A percentile compares a stretch with the other conserved stretches of the same genome.
Evolutionary conservation across 768 basidiomycete genomes (phyloP).

Genomic region (Tylopilus cervinicoccineus): DNA sequence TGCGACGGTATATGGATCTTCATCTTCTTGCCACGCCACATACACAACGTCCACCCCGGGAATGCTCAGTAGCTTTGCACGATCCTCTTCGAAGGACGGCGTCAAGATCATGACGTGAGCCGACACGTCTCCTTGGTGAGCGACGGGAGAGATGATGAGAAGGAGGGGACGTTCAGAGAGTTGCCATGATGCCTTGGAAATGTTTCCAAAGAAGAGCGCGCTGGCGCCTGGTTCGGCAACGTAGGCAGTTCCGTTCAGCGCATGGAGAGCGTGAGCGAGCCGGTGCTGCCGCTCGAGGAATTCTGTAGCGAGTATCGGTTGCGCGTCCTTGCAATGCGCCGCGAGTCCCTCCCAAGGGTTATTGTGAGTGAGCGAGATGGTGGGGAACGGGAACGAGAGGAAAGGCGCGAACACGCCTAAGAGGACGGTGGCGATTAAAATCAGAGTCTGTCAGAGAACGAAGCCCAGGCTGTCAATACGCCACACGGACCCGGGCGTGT

Average conservation of each 20-base stretch:
- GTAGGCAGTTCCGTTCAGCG: conserved; percentile 60
- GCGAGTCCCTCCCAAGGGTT: conserved; percentile 26
- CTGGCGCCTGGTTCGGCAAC: conserved; percentile 77
- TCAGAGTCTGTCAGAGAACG: conserved; percentile 9
- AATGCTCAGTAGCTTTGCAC: conserved; percentile 59
- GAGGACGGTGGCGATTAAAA: conserved; percentile 6
- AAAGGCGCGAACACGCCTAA: conserved; percentile 2
- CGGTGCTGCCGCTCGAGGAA: conserved; percentile 50
- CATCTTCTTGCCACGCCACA: conserved; percentile 64
- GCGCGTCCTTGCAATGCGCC: conserved; percentile 43
- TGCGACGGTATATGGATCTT: conserved; percentile 58
- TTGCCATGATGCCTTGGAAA: conserved; percentile 58
- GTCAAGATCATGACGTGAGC: conserved; percentile 61
- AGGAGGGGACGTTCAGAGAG: conserved; percentile 79
- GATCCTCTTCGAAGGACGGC: conserved; percentile 70
- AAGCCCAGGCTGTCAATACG: background rate
- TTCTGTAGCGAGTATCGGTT: conserved; percentile 46
- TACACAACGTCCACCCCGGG: conserved; percentile 45
- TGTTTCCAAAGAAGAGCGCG: conserved; percentile 68
- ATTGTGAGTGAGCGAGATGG: background rate
- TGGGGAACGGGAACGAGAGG: background rate
- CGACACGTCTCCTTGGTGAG: conserved; percentile 23
- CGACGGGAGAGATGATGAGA: conserved; percentile 52
- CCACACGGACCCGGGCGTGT: background rate
- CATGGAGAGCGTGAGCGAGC: conserved; percentile 47